Evolutionary conservation across 1,139 yeast genomes (phyloP).

Genomic region (Protomyces macrosporus): DNA sequence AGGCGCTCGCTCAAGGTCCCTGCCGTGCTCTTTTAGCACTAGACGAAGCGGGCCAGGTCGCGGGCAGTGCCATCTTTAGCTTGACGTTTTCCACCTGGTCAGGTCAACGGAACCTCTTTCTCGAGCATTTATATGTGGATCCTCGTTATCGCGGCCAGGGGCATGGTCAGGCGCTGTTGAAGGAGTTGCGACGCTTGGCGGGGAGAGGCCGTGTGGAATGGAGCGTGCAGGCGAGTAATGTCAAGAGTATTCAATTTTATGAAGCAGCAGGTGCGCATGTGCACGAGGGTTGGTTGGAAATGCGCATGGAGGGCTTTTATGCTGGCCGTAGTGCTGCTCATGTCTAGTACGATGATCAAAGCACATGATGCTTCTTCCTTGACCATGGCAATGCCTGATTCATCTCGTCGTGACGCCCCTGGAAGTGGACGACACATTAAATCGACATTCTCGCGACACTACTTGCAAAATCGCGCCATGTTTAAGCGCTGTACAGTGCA

Average conservation of each 20-base stretch:
- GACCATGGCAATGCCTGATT: too few species aligned
- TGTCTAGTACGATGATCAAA: too few species aligned
- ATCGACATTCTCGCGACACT: too few species aligned
- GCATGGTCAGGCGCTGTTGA: not conserved
- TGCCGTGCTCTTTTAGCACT: not conserved
- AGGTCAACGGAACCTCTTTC: not conserved
- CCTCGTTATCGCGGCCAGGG: constrained; percentile 1
- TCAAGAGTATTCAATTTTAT: not conserved
- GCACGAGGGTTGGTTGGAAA: constrained; percentile 7
- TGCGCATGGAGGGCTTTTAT: not conserved
- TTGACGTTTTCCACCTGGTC: constrained; percentile 3
- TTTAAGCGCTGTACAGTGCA: too few species aligned
- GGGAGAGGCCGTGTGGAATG: not conserved
- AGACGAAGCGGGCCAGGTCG: not conserved
- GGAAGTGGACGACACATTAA: too few species aligned
- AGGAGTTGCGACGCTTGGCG: not conserved
- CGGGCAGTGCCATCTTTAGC: constrained; percentile 1
- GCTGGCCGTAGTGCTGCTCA: not conserved
- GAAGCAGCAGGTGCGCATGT: not conserved
- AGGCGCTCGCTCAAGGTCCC: not conserved
- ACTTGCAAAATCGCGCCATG: too few species aligned
- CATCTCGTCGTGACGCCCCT: too few species aligned
- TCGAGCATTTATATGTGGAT: constrained; percentile 11
- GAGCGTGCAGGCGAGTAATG: constrained; percentile 6
- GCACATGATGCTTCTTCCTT: too few species aligned